phyloP scores from a whole-genome alignment of 371 early-diverging fungal genomes.

The Haplosporangium sp. region DNA sequence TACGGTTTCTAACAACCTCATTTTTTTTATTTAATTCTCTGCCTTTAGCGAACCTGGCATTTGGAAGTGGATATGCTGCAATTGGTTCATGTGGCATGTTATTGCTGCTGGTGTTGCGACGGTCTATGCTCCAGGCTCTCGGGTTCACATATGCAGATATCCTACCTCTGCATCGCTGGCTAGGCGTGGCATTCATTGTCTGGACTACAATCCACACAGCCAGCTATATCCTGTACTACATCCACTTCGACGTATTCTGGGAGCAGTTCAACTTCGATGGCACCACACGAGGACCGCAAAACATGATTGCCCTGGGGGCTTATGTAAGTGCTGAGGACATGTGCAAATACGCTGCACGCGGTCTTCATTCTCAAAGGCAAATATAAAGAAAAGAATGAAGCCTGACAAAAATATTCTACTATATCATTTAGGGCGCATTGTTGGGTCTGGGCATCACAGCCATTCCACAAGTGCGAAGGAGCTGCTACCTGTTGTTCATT shows the following conservation, averaged over 20 bases:
- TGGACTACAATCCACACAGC: constrained; percentile 39
- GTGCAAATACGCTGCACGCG: too few relatives aligned
- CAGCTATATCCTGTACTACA: constrained; percentile 34
- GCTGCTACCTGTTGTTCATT: constrained; percentile 16
- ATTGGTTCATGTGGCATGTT: constrained; percentile 41
- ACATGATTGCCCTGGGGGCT: constrained; percentile 33
- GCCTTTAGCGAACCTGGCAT: constrained; percentile 30
- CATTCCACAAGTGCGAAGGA: constrained; percentile 22
- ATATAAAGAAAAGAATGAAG: too few relatives aligned
- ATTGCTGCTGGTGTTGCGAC: constrained; percentile 30
- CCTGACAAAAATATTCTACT: neutral
- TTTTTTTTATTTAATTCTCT: neutral
- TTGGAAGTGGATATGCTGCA: constrained; percentile 37
- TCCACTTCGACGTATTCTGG: constrained; percentile 35
- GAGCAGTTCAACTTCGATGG: constrained; percentile 43
- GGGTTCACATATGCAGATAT: constrained; percentile 46
- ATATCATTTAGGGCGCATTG: constrained; percentile 11
- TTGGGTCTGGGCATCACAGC: constrained; percentile 22
- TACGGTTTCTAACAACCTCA: too few relatives aligned
- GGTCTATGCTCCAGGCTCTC: constrained; percentile 46
- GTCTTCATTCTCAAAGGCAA: too few relatives aligned
- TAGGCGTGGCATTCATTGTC: constrained; percentile 30
- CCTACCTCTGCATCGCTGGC: constrained; percentile 38
- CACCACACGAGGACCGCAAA: constrained; percentile 40
- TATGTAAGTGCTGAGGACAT: constrained; percentile 26